Percentiles rank a stretch among this genome's conserved stretches.
These are phyloP conservation scores for Kodamaea sp. DNA, from an alignment of 1,139 yeast species.

Conservation along the genomic window DNA sequence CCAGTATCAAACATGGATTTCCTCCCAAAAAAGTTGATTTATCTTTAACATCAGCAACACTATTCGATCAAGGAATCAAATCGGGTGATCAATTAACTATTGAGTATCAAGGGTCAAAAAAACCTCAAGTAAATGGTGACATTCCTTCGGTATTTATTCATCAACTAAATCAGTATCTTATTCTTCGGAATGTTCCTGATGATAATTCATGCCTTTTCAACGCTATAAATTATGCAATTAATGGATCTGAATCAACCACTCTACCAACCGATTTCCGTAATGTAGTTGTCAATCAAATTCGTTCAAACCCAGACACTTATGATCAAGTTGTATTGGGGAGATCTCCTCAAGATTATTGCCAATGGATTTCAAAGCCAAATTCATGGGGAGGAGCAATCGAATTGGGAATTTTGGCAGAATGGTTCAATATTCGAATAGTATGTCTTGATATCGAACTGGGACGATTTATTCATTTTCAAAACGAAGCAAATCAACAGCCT, in stretches of 20 bases:
- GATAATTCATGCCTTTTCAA: constrained; percentile 81
- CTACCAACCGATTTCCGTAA: constrained; percentile 44
- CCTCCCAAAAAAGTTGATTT: constrained; percentile 53
- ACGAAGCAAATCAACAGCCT: constrained; percentile 30
- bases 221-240: constrained; percentile 56
- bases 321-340: constrained; percentile 60
- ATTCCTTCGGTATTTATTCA: constrained; percentile 28
- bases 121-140: constrained; percentile 10
- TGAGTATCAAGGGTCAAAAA: constrained; percentile 16
- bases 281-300: constrained; percentile 45
- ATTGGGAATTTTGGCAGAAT: constrained; percentile 57
- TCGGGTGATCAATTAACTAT: constrained; percentile 58
- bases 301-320: constrained; percentile 42
- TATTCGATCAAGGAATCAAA: constrained; percentile 43
- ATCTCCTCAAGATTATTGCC: constrained; percentile 46
- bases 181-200: constrained; percentile 64
- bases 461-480: constrained; percentile 51
- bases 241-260: constrained; percentile 21
- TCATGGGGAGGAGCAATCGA: constrained; percentile 92
- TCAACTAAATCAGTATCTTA: constrained; percentile 26
- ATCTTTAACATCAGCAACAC: constrained; percentile 12
- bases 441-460: constrained; percentile 70
- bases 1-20: constrained; percentile 48
- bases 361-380: constrained; percentile 59
- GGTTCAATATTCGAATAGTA: constrained; percentile 51